A percentile compares a stretch with the other conserved stretches of the same genome.
These are phyloP conservation scores for Erodium chrysanthum DNA, from an alignment of 441 rosid genomes.

Conservation along the genomic window DNA sequence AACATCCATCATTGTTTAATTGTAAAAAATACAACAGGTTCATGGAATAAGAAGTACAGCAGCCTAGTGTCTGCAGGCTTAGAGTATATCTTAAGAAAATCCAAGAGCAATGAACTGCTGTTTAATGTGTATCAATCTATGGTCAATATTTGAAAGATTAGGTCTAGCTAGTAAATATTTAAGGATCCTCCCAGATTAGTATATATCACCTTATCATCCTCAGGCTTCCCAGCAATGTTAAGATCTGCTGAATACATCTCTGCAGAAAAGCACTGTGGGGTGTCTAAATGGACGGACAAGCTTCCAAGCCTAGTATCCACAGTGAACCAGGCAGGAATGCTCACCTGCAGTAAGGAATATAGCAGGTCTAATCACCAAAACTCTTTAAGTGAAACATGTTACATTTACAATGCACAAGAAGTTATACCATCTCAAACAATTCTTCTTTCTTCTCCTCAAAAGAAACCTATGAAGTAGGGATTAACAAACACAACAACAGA, in stretches of 20 bases:
- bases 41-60: neutral
- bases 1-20: neutral
- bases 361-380: neutral
- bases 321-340: constrained; percentile 96
- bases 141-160: neutral
- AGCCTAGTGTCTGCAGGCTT: neutral
- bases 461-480: constrained; percentile 46
- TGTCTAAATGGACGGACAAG: constrained; percentile 91
- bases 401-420: constrained; percentile 1
- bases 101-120: neutral
- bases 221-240: constrained; percentile 82
- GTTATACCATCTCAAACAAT: constrained; percentile 76
- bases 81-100: neutral
- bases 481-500: constrained; percentile 9
- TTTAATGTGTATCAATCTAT: neutral
- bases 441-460: constrained; percentile 90
- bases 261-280: constrained; percentile 97
- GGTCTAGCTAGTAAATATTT: neutral
- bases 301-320: constrained; percentile 96
- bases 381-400: neutral
- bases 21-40: neutral
- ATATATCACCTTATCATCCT: constrained; percentile 82
- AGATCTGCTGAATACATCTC: constrained; percentile 99
- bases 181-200: neutral
- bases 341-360: constrained; percentile 35